Conservation (phyloP, 257 asterid genomes). For the Fraxinus quadrangulata region DNA sequence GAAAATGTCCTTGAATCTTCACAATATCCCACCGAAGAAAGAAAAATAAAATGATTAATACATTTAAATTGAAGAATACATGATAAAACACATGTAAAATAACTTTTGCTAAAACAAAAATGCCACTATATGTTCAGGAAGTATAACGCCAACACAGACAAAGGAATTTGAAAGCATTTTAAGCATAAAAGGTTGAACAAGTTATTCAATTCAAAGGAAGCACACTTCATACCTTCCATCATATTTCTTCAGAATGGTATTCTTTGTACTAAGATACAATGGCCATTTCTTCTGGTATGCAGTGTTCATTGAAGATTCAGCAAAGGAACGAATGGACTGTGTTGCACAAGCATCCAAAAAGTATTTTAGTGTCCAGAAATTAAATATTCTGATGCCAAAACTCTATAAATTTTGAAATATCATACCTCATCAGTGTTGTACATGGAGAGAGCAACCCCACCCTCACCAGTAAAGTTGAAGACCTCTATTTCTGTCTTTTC, state of each 20-base stretch:
- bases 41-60: conserved; percentile 13
- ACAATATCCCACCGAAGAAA: conserved; percentile 11
- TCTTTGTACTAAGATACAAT: conserved; percentile 94
- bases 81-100: neutral
- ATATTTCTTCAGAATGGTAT: conserved; percentile 93
- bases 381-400: conserved; percentile 6
- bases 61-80: neutral
- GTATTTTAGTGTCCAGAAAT: conserved; percentile 20
- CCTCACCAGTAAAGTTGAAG: conserved; percentile 87
- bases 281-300: conserved; percentile 98
- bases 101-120: neutral
- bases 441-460: conserved; percentile 98
- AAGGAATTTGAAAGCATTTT: neutral
- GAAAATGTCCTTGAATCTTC: conserved; percentile 96
- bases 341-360: conserved; percentile 27
- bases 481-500: conserved; percentile 81
- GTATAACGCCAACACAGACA: neutral
- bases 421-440: conserved; percentile 99
- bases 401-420: conserved; percentile 19
- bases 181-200: neutral
- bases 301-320: conserved; percentile 91
- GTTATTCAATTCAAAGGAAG: conserved; percentile 8
- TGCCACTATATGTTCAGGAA: neutral
- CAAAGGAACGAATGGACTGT: conserved; percentile 85
- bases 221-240: conserved; percentile 74